phyloP scores from a whole-genome alignment of 2,329 filamentous ascomycete genomes.

The Xylaria sp. region DNA sequence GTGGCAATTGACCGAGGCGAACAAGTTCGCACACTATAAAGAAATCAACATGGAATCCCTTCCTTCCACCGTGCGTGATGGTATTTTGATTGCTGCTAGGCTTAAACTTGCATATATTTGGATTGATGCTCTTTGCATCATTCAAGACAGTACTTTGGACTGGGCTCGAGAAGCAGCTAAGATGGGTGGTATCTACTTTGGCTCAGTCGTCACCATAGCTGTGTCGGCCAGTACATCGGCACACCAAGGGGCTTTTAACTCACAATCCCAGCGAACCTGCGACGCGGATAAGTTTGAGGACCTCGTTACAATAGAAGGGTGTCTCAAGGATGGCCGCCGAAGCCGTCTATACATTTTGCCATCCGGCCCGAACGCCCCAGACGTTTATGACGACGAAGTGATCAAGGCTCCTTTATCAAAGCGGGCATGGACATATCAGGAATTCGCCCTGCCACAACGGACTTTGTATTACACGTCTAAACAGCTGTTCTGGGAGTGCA shows the following conservation, averaged over 20 bases:
- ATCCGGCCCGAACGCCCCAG: not conserved
- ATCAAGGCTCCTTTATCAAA: not conserved
- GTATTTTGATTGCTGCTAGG: not conserved
- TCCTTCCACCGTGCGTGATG: not conserved
- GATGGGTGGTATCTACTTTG: no score
- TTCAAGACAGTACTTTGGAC: not conserved
- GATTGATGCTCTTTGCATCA: not conserved
- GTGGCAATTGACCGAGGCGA: not conserved
- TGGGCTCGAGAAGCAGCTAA: not conserved
- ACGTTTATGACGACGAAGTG: not conserved
- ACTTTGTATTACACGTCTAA: not conserved
- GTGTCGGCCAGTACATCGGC: not conserved
- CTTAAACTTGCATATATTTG: not conserved
- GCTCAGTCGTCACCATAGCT: not conserved
- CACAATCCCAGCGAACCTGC: not conserved
- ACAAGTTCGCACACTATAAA: not conserved
- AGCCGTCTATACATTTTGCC: not conserved
- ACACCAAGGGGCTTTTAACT: no score
- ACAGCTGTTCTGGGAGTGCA: not conserved
- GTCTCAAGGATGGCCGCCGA: not conserved
- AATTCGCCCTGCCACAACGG: not conserved
- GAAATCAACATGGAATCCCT: not conserved
- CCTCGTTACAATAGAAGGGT: not conserved
- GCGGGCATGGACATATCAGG: not conserved
- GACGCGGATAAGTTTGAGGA: not conserved